Conservation (phyloP, 176 grass and related monocot genomes). For the Carex myosuroides region DNA sequence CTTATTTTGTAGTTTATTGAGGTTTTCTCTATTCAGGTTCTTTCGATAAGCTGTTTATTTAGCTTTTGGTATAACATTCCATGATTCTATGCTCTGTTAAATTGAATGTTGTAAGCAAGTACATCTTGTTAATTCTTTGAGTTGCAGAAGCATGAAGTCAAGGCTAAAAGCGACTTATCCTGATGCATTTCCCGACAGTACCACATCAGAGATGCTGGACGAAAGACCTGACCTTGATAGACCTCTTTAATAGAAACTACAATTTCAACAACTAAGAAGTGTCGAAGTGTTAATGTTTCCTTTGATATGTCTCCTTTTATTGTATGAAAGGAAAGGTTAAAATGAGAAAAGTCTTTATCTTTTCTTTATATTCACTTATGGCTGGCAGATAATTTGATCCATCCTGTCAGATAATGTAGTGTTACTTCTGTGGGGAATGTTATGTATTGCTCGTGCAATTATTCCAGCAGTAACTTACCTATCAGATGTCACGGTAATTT, state of each 20-base stretch:
- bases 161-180: constrained; percentile 76
- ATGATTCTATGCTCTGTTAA: background rate
- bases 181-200: constrained; percentile 71
- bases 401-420: background rate
- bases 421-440: background rate
- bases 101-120: background rate
- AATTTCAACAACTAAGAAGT: background rate
- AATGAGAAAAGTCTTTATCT: background rate
- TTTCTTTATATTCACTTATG: background rate
- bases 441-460: background rate
- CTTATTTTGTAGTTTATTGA: constrained; percentile 15
- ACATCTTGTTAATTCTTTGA: background rate
- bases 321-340: background rate
- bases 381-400: background rate
- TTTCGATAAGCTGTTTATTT: background rate
- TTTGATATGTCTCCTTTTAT: background rate
- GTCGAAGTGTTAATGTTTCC: background rate
- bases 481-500: background rate
- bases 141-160: constrained; percentile 62
- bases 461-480: background rate
- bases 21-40: background rate
- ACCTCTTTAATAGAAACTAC: constrained; percentile 30
- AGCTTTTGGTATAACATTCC: background rate
- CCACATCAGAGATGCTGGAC: constrained; percentile 38
- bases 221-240: constrained; percentile 87